A percentile compares a stretch with the other conserved stretches of the same genome.
Conservation (phyloP, 2,329 filamentous ascomycete genomes). For the Fusarium compactum region DNA sequence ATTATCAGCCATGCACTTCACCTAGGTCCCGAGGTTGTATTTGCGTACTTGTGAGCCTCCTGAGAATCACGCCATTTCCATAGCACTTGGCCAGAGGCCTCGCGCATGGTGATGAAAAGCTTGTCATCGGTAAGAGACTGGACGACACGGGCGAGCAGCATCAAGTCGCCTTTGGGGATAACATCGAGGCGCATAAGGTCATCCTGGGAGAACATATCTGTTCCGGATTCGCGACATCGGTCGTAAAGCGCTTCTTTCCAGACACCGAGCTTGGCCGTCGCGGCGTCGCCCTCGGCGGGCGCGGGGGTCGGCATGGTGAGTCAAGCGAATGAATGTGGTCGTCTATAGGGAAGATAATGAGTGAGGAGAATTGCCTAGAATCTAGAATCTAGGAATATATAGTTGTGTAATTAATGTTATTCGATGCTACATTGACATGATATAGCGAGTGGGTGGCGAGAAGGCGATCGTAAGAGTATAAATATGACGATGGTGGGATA, state of each 20-base stretch:
- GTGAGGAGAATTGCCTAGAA: not conserved
- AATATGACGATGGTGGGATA: slow-evolving; percentile 29
- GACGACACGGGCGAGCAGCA: slow-evolving; percentile 66
- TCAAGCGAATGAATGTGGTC: slow-evolving; percentile 26
- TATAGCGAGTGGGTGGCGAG: slow-evolving; percentile 18
- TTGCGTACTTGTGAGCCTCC: slow-evolving; percentile 70
- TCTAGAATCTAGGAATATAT: not conserved
- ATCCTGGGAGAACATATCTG: slow-evolving; percentile 67
- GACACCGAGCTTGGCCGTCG: slow-evolving; percentile 59
- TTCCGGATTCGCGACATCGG: slow-evolving; percentile 63
- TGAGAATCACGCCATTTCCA: slow-evolving; percentile 71
- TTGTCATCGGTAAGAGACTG: slow-evolving; percentile 71
- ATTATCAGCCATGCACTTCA: slow-evolving; percentile 25
- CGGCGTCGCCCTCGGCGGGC: slow-evolving; percentile 49
- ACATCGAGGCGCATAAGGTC: slow-evolving; percentile 69
- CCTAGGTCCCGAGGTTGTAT: not conserved
- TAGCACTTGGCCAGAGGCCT: slow-evolving; percentile 55
- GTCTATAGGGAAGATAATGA: not conserved
- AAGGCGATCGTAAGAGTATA: not conserved
- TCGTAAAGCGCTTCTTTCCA: slow-evolving; percentile 70
- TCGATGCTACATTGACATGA: slow-evolving; percentile 47
- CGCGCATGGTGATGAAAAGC: slow-evolving; percentile 63
- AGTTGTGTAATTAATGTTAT: slow-evolving; percentile 5
- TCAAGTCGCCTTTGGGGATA: slow-evolving; percentile 67
- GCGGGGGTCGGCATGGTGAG: slow-evolving; percentile 50